Evolutionary conservation across 805 yeast species (phyloP), one percentile per base, ranked within the genome.

Genomic region (Saccharomycopsis sp.): DNA sequence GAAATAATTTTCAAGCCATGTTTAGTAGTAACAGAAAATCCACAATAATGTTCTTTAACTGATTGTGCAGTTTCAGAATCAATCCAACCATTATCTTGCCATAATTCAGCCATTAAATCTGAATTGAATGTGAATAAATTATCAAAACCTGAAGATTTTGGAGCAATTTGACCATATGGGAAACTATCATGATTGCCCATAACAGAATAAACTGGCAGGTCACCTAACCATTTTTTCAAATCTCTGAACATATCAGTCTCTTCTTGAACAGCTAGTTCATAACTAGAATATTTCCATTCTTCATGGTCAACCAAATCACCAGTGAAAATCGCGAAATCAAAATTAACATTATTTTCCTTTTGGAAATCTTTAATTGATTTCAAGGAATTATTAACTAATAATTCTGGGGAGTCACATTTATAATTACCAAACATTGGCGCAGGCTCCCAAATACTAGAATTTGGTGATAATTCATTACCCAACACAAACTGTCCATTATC

Each of bases 241-340:
- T 79, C 71, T 51, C 71, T 62, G 59, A 77, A 68, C 1, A 73
- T 59, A 19, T 59, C 57, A 43, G 66, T 68, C 58, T 81, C 85
- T n/a, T 81, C 77, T 24, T 63, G 59, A 47, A 73, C 59, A 41
- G 76, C 71, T 47, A 67, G 67, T 52, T 70, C 64, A 45, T 62
- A 64, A 38, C 65, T 61, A 48, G 60, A 71, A 54, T 71, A 68
- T 38, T 68, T 66, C 9, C 65, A 55, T 45, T 72, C 76, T 53
- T 75, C 79, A 56, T 81, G 89, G 58, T 81, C 87, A 43, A 81
- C 81, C 57, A 80, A 66, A 56, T 81, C 89, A 45, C 88, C 88
- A 3, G 87, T 81, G 66, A 81, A 81, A 31, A 81, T 60, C 2
- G 81, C 70, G 56, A 81, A 81, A 42, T 78, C 81, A 53, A 72